Evolutionary conservation across 2,329 filamentous ascomycete genomes (phyloP).

Genomic region (Macroventuria anomochaeta): DNA sequence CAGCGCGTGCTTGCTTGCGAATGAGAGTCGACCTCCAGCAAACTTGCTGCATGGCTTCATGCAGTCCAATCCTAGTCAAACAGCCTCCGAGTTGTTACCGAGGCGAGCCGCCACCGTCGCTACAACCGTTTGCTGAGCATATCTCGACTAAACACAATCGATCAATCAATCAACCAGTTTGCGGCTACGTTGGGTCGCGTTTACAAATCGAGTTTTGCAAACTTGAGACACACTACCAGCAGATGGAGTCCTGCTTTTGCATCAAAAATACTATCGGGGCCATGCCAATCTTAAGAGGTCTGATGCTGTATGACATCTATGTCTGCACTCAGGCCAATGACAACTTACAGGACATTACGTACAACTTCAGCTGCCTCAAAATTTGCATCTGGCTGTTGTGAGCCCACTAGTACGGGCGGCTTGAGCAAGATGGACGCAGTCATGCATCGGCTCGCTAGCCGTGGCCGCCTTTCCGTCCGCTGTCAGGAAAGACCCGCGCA

Average conservation of each 20-base stretch:
- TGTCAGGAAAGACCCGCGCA: neutral
- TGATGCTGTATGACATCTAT: neutral
- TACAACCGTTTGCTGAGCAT: too few relatives aligned
- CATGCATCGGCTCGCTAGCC: conserved; percentile 2
- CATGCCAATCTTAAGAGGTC: neutral
- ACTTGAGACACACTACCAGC: too few relatives aligned
- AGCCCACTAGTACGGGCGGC: neutral
- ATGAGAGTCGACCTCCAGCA: neutral
- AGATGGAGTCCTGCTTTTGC: neutral
- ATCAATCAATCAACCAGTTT: too few relatives aligned
- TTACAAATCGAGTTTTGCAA: too few relatives aligned
- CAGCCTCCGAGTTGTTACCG: neutral
- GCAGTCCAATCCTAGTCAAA: neutral
- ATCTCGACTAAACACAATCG: too few relatives aligned
- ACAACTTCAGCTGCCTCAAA: neutral
- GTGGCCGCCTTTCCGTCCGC: neutral
- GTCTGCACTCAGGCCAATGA: neutral
- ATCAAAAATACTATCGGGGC: neutral
- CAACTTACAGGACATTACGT: neutral
- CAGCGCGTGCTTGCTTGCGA: conserved; percentile 5
- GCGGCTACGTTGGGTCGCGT: too few relatives aligned
- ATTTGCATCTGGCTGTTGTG: neutral
- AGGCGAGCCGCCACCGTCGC: neutral
- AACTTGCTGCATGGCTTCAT: neutral
- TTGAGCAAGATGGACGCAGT: neutral